phyloP scores from a whole-genome alignment of 768 basidiomycete species.

The Leccinellum rugosiceps region DNA sequence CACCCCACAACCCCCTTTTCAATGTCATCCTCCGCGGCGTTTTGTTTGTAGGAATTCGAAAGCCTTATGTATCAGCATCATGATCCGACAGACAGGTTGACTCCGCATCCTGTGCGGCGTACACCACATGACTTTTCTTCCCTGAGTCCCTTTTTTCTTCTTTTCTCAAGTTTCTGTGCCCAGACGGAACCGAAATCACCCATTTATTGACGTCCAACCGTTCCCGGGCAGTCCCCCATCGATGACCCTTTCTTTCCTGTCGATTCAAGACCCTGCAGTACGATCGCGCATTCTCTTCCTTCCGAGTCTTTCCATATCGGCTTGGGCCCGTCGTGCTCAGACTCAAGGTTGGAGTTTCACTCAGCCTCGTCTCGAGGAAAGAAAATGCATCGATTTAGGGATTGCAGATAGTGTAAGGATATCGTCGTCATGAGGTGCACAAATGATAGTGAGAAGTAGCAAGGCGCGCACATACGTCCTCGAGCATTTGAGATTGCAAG shows the following conservation, averaged over 20 bases:
- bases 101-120: background rate
- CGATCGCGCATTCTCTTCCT: background rate
- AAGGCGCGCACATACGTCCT: constrained; percentile 1
- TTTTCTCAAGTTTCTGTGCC: background rate
- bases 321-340: too few relatives aligned
- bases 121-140: background rate
- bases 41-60: background rate
- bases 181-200: background rate
- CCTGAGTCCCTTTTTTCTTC: background rate
- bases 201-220: background rate
- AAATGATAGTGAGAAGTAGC: constrained; percentile 8
- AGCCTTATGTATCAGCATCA: background rate
- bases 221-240: too few relatives aligned
- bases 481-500: constrained; percentile 3
- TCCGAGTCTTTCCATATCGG: background rate
- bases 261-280: background rate
- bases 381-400: constrained; percentile 11
- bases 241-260: background rate
- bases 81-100: background rate
- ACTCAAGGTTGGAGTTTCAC: background rate
- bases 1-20: background rate
- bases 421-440: constrained; percentile 23
- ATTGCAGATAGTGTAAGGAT: constrained; percentile 27
- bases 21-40: background rate
- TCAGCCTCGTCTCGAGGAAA: background rate